A percentile compares a stretch with the other conserved stretches of the same genome.
Conservation (phyloP, 2,329 filamentous ascomycete species). For the Scedosporium minutisporum region DNA sequence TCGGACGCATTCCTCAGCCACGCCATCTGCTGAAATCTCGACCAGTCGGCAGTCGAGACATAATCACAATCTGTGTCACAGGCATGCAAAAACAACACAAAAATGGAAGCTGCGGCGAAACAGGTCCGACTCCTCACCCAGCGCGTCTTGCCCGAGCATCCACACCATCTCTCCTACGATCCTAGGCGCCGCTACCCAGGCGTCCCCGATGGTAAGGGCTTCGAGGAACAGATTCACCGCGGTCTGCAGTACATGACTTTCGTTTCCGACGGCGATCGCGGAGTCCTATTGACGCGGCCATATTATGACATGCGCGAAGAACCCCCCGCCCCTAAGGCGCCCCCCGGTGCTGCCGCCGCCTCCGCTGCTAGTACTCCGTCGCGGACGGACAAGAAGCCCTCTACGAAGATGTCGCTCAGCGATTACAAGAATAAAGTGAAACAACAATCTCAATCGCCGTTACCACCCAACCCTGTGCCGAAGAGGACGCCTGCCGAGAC, state of each 20-base stretch:
- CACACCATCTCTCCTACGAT: conserved; percentile 43
- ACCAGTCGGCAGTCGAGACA: background rate
- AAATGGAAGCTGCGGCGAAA: conserved; percentile 50
- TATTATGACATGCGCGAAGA: conserved; percentile 50
- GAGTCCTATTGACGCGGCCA: conserved; percentile 44
- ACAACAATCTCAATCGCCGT: conserved; percentile 22
- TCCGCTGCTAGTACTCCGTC: conserved; percentile 8
- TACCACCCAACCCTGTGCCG: conserved; percentile 21
- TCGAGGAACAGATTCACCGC: conserved; percentile 39
- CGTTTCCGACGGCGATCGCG: conserved; percentile 47
- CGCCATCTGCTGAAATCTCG: background rate
- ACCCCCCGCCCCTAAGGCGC: conserved; percentile 27
- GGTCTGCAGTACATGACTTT: conserved; percentile 49
- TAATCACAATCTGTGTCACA: conserved; percentile 1
- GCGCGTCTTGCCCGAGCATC: conserved; percentile 40
- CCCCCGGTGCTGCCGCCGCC: conserved; percentile 23
- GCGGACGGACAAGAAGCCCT: conserved; percentile 36
- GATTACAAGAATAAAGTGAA: conserved; percentile 50
- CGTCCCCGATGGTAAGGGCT: conserved; percentile 29
- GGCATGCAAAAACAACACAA: conserved; percentile 8
- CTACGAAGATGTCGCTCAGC: conserved; percentile 44
- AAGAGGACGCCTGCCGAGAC: conserved; percentile 19
- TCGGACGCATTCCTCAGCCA: background rate
- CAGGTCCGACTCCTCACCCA: conserved; percentile 43
- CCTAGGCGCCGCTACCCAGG: conserved; percentile 37